Conservation (phyloP, 805 yeast species). For the Kazachstania bromeliacearum region DNA sequence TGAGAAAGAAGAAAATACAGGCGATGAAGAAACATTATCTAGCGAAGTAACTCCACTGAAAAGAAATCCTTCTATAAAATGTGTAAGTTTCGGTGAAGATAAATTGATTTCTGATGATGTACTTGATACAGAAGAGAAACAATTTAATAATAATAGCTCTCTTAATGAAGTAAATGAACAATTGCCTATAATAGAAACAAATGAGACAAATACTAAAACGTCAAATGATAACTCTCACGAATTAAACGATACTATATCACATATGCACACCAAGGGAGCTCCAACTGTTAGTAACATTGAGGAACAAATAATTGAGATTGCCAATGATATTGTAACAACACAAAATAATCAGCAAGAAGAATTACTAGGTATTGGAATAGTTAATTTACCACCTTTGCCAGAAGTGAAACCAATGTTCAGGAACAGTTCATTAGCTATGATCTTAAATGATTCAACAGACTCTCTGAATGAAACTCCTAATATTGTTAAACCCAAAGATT, state of each 20-base stretch:
- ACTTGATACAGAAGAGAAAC: no score
- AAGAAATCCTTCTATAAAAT: constrained; percentile 13
- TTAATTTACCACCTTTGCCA: constrained; percentile 2
- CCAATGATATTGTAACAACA: neutral
- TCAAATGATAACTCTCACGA: no score
- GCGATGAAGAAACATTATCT: constrained; percentile 14
- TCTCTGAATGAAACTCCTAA: no score
- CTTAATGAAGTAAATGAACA: no score
- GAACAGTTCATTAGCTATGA: constrained; percentile 2
- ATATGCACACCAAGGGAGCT: no score
- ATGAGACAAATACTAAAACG: no score
- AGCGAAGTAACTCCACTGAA: constrained; percentile 16
- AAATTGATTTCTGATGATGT: no score
- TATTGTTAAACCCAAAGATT: constrained; percentile 14
- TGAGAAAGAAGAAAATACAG: neutral
- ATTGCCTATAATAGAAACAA: no score
- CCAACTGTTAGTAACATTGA: neutral
- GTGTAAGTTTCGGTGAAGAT: constrained; percentile 6
- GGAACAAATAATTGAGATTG: neutral
- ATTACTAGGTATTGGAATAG: constrained; percentile 2
- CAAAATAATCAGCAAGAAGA: neutral
- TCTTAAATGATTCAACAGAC: neutral
- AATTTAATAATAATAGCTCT: no score
- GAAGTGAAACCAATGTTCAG: constrained; percentile 2
- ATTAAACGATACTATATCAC: no score